These are phyloP conservation scores for Hypericum perforatum DNA, from an alignment of 345 rosid species.

Conservation along the genomic window DNA sequence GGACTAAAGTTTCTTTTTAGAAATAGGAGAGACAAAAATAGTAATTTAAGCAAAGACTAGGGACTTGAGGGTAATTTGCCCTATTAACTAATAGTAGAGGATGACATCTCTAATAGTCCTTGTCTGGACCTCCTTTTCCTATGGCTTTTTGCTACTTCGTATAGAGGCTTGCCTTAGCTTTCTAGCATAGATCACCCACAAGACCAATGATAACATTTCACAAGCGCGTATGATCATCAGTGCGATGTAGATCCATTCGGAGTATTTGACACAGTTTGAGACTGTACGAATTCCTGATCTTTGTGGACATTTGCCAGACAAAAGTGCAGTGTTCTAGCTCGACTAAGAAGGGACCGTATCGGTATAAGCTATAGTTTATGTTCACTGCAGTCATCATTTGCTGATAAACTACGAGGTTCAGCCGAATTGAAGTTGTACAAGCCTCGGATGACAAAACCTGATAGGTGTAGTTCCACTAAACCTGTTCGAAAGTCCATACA, in stretches of 20 bases:
- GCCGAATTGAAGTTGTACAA: not conserved
- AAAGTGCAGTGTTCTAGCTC: constrained; percentile 9
- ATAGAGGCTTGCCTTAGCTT: not conserved
- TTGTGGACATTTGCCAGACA: not conserved
- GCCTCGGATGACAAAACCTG: not conserved
- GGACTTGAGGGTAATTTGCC: no score
- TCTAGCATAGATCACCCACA: constrained; percentile 3
- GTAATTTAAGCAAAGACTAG: no score
- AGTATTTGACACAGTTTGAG: not conserved
- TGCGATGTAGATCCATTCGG: not conserved
- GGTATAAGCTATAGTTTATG: not conserved
- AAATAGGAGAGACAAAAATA: no score
- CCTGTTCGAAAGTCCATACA: constrained; percentile 16
- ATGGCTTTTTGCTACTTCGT: no score
- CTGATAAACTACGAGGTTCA: not conserved
- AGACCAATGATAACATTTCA: constrained; percentile 1
- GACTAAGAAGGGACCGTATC: constrained; percentile 4
- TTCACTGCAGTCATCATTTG: not conserved
- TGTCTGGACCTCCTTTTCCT: no score
- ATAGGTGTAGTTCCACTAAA: constrained; percentile 5
- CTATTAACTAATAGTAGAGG: no score
- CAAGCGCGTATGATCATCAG: not conserved
- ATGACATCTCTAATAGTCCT: no score
- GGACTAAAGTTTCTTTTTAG: no score
- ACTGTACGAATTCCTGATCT: not conserved